Evolutionary conservation across 1,139 yeast species (phyloP).

Genomic region (Wickerhamomyces sp.): DNA sequence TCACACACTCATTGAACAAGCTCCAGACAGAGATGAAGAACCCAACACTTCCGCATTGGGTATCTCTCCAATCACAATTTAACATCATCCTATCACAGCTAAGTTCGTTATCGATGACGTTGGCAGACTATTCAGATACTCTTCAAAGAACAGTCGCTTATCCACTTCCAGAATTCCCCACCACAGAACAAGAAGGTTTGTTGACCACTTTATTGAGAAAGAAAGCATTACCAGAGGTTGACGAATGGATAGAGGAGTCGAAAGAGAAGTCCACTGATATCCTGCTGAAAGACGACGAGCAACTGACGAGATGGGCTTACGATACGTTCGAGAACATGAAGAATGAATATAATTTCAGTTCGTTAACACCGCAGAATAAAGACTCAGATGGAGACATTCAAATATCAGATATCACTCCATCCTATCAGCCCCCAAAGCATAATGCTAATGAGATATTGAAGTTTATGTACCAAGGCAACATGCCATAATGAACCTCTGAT

Average conservation of each 20-base stretch:
- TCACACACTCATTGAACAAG: conserved; percentile 41
- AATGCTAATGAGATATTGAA: conserved; percentile 30
- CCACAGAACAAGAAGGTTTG: conserved; percentile 75
- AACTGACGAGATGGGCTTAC: conserved; percentile 60
- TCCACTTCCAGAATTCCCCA: conserved; percentile 81
- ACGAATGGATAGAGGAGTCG: conserved; percentile 74
- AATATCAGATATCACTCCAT: conserved; percentile 9
- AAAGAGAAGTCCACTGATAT: conserved; percentile 33
- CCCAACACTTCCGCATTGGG: conserved; percentile 35
- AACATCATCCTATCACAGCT: conserved; percentile 80
- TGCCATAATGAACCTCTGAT: no score
- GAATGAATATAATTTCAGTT: conserved; percentile 50
- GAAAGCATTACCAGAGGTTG: conserved; percentile 86
- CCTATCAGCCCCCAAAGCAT: conserved; percentile 24
- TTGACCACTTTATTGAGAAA: conserved; percentile 80
- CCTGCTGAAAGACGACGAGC: conserved; percentile 40
- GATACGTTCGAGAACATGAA: conserved; percentile 45
- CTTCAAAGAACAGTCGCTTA: conserved; percentile 68
- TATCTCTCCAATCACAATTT: conserved; percentile 70
- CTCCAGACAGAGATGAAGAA: conserved; percentile 37
- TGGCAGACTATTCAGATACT: conserved; percentile 55
- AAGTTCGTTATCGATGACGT: conserved; percentile 62
- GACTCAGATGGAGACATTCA: conserved; percentile 22
- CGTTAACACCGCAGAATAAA: no score
- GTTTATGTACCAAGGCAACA: conserved; percentile 38